A percentile compares a stretch with the other conserved stretches of the same genome.
Conservation (phyloP, 2,329 filamentous ascomycete species). For the Colletotrichum spaethianum region DNA sequence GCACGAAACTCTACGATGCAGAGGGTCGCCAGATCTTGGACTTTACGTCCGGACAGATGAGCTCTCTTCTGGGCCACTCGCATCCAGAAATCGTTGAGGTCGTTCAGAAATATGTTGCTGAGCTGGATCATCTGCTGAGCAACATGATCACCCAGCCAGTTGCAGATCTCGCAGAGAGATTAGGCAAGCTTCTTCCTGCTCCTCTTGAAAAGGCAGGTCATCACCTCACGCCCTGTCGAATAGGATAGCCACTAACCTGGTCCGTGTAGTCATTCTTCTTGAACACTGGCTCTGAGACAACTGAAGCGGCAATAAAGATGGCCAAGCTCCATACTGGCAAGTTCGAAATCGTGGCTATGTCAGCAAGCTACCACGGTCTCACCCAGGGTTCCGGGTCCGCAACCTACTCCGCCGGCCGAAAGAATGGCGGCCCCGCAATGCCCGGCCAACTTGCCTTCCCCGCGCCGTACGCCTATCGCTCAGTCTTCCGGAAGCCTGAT, state of each 20-base stretch:
- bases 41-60: slow-evolving; percentile 74
- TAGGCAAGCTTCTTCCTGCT: slow-evolving; percentile 61
- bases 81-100: slow-evolving; percentile 70
- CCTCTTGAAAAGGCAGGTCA: slow-evolving; percentile 58
- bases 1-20: slow-evolving; percentile 61
- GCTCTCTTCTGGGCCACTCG: slow-evolving; percentile 68
- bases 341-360: slow-evolving; percentile 74
- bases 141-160: slow-evolving; percentile 71
- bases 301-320: slow-evolving; percentile 74
- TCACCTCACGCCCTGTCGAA: too few species aligned
- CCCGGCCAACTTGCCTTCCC: slow-evolving; percentile 72
- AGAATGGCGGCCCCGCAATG: slow-evolving; percentile 60
- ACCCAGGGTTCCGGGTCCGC: slow-evolving; percentile 67
- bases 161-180: slow-evolving; percentile 64
- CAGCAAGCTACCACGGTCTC: slow-evolving; percentile 73
- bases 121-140: slow-evolving; percentile 70
- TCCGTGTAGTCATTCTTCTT: slow-evolving; percentile 63
- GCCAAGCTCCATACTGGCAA: slow-evolving; percentile 75
- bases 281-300: slow-evolving; percentile 68
- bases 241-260: neutral
- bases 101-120: slow-evolving; percentile 59
- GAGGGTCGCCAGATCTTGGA: slow-evolving; percentile 64
- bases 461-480: slow-evolving; percentile 73
- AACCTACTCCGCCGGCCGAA: slow-evolving; percentile 67
- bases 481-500: slow-evolving; percentile 70